Base-by-base conservation (phyloP, 192 early-diverging fungal genomes). In the Podila verticillata region DNA sequence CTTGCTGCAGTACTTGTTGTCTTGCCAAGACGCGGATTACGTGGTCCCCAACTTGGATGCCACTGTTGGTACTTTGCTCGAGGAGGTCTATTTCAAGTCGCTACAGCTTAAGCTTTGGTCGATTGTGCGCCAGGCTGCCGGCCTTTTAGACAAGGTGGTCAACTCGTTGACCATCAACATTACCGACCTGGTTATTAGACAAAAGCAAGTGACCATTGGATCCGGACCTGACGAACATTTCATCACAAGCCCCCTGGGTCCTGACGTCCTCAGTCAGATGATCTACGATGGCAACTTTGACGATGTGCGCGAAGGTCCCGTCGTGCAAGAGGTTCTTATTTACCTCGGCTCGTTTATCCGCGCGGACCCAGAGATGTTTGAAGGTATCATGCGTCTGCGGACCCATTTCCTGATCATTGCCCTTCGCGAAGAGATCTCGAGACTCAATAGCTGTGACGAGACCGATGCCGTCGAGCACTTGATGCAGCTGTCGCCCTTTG, bases 351-450 rank as follows among this genome's bases (percentile, higher is more conserved):
- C 88, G 6, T 85, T 96, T 44, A 91, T 95, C 30, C 87, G 92
- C 4, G 86, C 89, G 20, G 82, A 84, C 10, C 90, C 92, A 0
- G 66, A 64, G 4, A 84, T 94, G 74, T 96, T 96, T 84, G 89
- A 93, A 29, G 95, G 95, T 62, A 95, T 96, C 68, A 87, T 95
- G 82, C 83, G 92, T 36, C 84, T 96, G 20, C 90, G 95, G 28
- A 94, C 91, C 0, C 93, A 95, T 74, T 92, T 90, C 66, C 87
- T 96, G 57, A 90, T 96, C 35, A 92, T 95, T 85, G 95, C 95
- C 12, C 84, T 96, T 74, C 85, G 95, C 35, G 95, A 96, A 67
- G 95, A 96, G 81, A 92, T 96, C 35, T 89, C 90, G 24, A 85
- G 92, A 29, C 83, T 93, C 69, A 87, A 90, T 56, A 83, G 87